phyloP scores from a whole-genome alignment of 1,284 basidiomycete species.

The Moniliophthora roreri region DNA sequence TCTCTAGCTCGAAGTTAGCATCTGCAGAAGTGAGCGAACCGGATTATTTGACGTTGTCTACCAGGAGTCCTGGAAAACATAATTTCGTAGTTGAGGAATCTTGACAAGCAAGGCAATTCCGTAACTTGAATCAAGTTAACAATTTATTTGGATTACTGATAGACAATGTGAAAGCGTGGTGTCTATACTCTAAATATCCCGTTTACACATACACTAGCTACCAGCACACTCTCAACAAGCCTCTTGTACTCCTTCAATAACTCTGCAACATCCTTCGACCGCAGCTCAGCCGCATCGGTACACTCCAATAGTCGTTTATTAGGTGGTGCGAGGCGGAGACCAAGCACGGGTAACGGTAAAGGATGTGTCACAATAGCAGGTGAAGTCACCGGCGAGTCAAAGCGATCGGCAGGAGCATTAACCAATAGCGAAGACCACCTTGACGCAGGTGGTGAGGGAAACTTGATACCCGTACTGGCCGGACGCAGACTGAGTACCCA shows the following conservation, averaged over 20 bases:
- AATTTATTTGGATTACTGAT: too few relatives aligned
- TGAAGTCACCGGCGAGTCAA: conserved; percentile 46
- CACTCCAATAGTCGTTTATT: conserved; percentile 68
- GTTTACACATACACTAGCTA: too few relatives aligned
- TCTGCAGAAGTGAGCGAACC: too few relatives aligned
- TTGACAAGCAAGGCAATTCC: too few relatives aligned
- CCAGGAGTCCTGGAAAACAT: too few relatives aligned
- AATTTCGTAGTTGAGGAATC: too few relatives aligned
- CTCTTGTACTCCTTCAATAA: conserved; percentile 76
- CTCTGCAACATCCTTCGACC: conserved; percentile 71
- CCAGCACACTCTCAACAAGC: conserved; percentile 49
- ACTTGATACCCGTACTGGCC: not conserved
- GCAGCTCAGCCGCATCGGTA: conserved; percentile 63
- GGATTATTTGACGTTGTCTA: too few relatives aligned
- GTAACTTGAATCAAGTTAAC: too few relatives aligned
- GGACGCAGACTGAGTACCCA: conserved; percentile 41
- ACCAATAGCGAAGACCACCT: conserved; percentile 41
- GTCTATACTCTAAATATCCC: too few relatives aligned
- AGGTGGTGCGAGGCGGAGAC: conserved; percentile 45
- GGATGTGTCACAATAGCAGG: conserved; percentile 10
- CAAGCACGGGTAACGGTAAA: conserved; percentile 2
- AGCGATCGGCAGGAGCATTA: conserved; percentile 24
- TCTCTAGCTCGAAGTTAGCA: too few relatives aligned
- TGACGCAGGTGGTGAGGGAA: conserved; percentile 43
- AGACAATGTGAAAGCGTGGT: too few relatives aligned